Evolutionary conservation across 148 eudicot species (phyloP), one percentile per base, ranked within the genome.

Genomic region (Rhododendron ferrugineum): DNA sequence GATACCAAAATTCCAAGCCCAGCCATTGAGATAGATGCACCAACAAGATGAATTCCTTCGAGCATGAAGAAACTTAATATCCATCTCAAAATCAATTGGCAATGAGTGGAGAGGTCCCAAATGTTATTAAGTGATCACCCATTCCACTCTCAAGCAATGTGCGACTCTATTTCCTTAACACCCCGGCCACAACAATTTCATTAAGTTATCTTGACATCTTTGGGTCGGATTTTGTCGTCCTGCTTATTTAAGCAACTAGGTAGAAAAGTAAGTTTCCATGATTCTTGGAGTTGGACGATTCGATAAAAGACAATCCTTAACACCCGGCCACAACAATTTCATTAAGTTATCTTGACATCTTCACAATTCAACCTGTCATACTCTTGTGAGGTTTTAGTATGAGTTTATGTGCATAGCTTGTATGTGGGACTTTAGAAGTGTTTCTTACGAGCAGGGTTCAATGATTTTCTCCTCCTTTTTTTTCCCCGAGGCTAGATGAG

Each of bases 11-110:
- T 82, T 75, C 62, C 40, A 68, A 52, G 20, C 85, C 79, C 49
- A 52, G 74, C 32, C n/a, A 49, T 89, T 84, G 70, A 82, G 80
- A 86, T 81, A 84, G 78, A 88, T 86, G 88, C 82, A 47, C 88
- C 72, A 44, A 74, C 60, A 80, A 78, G 66, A 46, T 79, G 84
- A 82, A 85, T 87, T 84, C 87, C 50, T 80, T 30, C 49, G 34
- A 32, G 34, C 1, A 32, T 32, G 34, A 32, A 32, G 34, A 32
- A 32, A 32, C 34, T 32, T 32, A 0, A 32, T 32, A 32, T 32
- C 34, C 34, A 32, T 32, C 34, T 32, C 34, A 32, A 32, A 32
- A 32, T 32, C 34, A 32, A 32, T 32, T 32, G 34, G 34, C 34
- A 32, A 32, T 32, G 34, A 32, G 1, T 32, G 34, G 34, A 32